Conservation (phyloP, 2,329 filamentous ascomycete genomes). For the Fusarium acutatum region DNA sequence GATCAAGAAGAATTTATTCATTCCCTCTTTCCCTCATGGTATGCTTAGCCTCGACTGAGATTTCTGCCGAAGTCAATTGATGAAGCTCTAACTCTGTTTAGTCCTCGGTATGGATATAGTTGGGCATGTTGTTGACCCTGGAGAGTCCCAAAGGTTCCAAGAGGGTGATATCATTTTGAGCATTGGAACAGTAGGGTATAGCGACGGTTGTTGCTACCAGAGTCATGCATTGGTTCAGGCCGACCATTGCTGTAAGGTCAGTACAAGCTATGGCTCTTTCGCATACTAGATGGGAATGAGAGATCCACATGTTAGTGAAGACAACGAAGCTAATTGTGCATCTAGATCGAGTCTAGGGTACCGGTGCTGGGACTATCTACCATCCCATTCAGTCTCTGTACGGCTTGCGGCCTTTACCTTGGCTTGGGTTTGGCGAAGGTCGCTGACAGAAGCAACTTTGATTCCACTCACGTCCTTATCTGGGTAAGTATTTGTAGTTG, state of each 20-base stretch:
- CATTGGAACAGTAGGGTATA: neutral
- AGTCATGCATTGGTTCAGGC: neutral
- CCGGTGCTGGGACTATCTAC: neutral
- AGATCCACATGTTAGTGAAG: neutral
- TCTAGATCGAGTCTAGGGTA: neutral
- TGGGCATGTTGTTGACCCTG: neutral
- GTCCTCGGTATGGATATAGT: neutral
- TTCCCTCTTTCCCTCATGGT: neutral
- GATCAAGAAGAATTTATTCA: neutral
- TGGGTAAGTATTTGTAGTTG: neutral
- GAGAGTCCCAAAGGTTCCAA: neutral
- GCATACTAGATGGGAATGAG: neutral
- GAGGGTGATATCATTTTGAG: neutral
- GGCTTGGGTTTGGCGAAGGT: neutral
- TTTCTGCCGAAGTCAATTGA: neutral
- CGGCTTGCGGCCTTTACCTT: neutral
- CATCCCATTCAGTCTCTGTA: neutral
- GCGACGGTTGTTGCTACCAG: neutral
- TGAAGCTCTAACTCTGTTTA: neutral
- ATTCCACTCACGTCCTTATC: neutral
- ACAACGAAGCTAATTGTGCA: accelerated
- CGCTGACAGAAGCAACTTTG: neutral
- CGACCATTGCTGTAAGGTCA: neutral
- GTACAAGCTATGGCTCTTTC: too few relatives aligned
- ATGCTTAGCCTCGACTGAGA: neutral